Conservation (phyloP, 192 early-diverging fungal species). For the Jimgerdemannia lactiflua region DNA sequence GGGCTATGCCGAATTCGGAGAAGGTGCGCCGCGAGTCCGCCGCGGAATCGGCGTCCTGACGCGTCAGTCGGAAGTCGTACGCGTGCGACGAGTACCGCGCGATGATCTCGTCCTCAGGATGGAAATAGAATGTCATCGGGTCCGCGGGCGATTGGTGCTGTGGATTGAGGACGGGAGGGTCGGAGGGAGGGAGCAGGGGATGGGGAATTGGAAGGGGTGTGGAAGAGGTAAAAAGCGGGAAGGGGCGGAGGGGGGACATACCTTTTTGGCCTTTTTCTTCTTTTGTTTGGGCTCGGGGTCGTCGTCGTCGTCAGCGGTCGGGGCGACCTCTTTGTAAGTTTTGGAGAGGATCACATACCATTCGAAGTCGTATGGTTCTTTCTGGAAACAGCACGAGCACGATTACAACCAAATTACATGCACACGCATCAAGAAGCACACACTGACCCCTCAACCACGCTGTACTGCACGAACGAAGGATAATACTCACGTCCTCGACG, state of each 20-base stretch:
- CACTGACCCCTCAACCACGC: too few relatives aligned
- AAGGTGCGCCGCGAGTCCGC: constrained; percentile 81
- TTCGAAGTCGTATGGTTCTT: constrained; percentile 75
- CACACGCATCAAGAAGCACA: too few relatives aligned
- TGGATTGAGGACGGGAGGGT: background rate
- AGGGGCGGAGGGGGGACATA: background rate
- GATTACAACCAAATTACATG: too few relatives aligned
- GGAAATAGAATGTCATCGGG: constrained; percentile 67
- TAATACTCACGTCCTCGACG: constrained; percentile 56
- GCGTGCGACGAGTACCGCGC: constrained; percentile 68
- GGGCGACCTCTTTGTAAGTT: constrained; percentile 76
- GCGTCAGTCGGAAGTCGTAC: constrained; percentile 84
- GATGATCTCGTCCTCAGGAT: constrained; percentile 92
- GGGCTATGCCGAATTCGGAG: constrained; percentile 80
- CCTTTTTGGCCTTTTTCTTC: constrained; percentile 31
- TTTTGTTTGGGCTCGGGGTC: constrained; percentile 43
- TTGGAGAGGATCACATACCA: constrained; percentile 80
- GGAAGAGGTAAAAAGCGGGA: background rate
- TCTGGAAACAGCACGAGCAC: constrained; percentile 28
- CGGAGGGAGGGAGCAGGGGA: background rate
- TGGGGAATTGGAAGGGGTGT: background rate
- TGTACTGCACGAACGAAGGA: background rate
- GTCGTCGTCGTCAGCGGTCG: constrained; percentile 53
- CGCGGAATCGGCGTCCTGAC: constrained; percentile 48
- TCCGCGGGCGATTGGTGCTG: background rate